phyloP scores from a whole-genome alignment of 305 asterid genomes.

The Fraxinus sp. region DNA sequence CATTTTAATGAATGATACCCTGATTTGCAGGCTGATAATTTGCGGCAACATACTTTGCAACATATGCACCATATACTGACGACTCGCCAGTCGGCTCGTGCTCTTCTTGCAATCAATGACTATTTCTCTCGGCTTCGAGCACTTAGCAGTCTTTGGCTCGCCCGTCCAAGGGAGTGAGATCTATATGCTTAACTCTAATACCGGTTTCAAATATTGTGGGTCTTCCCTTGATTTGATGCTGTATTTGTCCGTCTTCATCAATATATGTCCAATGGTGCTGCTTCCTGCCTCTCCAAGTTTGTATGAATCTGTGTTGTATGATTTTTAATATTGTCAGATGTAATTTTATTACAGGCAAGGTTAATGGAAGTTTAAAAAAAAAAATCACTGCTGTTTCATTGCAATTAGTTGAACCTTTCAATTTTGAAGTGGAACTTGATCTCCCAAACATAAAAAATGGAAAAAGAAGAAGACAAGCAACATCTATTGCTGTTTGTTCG shows the following conservation, averaged over 20 bases:
- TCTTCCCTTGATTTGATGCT: background rate
- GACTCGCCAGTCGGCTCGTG: constrained; percentile 52
- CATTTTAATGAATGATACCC: background rate
- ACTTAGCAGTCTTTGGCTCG: constrained; percentile 51
- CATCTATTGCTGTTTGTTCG: too few relatives aligned
- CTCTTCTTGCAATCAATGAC: constrained; percentile 44
- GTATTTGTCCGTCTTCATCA: background rate
- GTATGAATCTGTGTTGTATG: constrained; percentile 18
- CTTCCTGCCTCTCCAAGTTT: background rate
- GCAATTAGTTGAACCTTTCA: background rate
- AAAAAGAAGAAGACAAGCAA: too few relatives aligned
- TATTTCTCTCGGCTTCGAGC: constrained; percentile 51
- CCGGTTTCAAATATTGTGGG: background rate
- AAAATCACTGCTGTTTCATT: background rate
- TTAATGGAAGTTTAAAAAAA: background rate
- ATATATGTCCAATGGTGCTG: background rate
- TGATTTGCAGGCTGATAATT: constrained; percentile 41
- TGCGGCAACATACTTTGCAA: constrained; percentile 42
- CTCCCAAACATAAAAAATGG: background rate
- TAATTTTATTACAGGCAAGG: constrained; percentile 13
- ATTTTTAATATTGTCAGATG: constrained; percentile 17
- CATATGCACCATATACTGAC: constrained; percentile 45
- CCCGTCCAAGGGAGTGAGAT: constrained; percentile 46
- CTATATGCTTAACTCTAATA: background rate
- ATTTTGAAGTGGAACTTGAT: background rate